Base-by-base conservation (phyloP, 805 yeast species). In the Kuraishia borneana region DNA sequence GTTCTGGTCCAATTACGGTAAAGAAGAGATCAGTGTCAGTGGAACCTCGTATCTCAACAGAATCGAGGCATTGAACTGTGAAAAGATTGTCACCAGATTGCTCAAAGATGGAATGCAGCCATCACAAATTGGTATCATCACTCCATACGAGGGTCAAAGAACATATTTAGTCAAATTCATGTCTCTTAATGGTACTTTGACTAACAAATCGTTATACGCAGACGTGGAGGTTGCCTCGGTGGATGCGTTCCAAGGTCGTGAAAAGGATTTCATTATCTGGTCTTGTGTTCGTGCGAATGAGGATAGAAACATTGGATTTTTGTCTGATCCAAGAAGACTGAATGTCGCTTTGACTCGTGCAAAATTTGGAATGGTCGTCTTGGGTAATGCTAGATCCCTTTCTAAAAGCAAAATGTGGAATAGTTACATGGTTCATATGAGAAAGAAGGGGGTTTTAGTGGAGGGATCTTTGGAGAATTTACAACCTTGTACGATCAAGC, bases 81-180 rank as follows among this genome's bases (percentile, higher is more conserved):
- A 84, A 51, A 76, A 80, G 50, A 63, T 82, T 20, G 75, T 88
- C 30, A 75, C 89, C 0, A 62, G 69, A 40, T 61, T 85, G 33
- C 80, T 85, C 51, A 70, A 66, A 42, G 87, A 82, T 42, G 95
- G 95, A 14, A 71, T 88, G 9, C 54, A 63, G 33, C 89, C 95
- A 0, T 66, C 65, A 18, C 89, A 84, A 51, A 88, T 88, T 50
- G 96, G 96, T 52, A 81, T 88, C 26, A 78, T 88, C 37, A 88
- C 96, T 5, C 96, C 96, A 0, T 88, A 88, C 55, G 95, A 85
- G 53, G 96, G 95, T 22, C 96, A 88, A 58, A 63, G 95, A 40
- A 83, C 88, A 0, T 87, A 79, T 50, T 61, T 88, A 34, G 69
- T 75, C 7, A 87, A 79, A 48, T 82, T 82, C 53, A 74, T 88